Percentiles rank a stretch among this genome's conserved stretches.
Evolutionary conservation across 1,139 yeast genomes (phyloP).

Genomic region (Candida sojae): DNA sequence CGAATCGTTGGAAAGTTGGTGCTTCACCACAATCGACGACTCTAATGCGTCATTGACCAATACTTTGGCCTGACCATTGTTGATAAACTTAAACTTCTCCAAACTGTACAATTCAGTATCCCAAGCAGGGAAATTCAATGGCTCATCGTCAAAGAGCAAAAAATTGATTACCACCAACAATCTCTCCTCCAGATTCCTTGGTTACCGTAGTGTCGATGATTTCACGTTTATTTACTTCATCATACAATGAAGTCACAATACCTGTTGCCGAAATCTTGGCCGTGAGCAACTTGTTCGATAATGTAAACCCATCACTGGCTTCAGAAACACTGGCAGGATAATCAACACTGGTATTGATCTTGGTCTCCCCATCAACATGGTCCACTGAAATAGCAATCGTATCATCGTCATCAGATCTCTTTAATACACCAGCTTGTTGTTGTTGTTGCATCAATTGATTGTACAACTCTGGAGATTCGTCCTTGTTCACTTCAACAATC

Average conservation of each 20-base stretch:
- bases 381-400: slow-evolving; percentile 15
- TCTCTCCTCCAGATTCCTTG: slow-evolving; percentile 38
- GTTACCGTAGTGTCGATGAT: slow-evolving; percentile 58
- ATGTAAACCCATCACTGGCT: slow-evolving; percentile 44
- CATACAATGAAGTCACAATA: slow-evolving; percentile 65
- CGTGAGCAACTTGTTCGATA: slow-evolving; percentile 61
- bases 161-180: slow-evolving; percentile 71
- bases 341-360: slow-evolving; percentile 18
- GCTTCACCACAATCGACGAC: slow-evolving; percentile 62
- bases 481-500: slow-evolving; percentile 37
- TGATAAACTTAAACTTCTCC: slow-evolving; percentile 59
- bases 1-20: slow-evolving; percentile 56
- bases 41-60: slow-evolving; percentile 58
- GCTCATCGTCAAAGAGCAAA: slow-evolving; percentile 84
- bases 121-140: slow-evolving; percentile 94
- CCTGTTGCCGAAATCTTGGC: slow-evolving; percentile 66
- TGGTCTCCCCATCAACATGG: slow-evolving; percentile 15
- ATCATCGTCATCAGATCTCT: not conserved
- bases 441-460: slow-evolving; percentile 8
- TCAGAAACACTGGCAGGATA: slow-evolving; percentile 52
- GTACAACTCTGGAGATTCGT: slow-evolving; percentile 13
- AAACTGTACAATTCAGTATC: slow-evolving; percentile 89
- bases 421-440: slow-evolving; percentile 6
- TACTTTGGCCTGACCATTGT: slow-evolving; percentile 47
- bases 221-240: slow-evolving; percentile 61